A percentile compares a stretch with the other conserved stretches of the same genome.
Conservation (phyloP, 345 rosid genomes). For the Mallotus nudiflorus region DNA sequence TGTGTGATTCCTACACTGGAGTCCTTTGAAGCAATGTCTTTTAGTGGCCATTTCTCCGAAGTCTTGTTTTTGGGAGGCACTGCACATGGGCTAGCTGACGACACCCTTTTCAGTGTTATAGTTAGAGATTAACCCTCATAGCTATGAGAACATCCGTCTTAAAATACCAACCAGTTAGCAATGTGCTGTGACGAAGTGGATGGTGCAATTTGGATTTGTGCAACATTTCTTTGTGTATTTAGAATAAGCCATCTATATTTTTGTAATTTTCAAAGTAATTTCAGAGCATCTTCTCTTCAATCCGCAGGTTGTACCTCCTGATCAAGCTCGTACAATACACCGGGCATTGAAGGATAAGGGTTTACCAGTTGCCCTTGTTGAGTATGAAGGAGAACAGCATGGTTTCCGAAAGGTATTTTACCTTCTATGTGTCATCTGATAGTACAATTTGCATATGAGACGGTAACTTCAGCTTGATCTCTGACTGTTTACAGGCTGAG, state of each 20-base stretch:
- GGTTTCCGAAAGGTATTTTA: conserved; percentile 89
- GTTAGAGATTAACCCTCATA: too few species aligned
- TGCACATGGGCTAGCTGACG: too few species aligned
- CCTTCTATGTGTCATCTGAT: not conserved
- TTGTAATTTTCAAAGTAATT: not conserved
- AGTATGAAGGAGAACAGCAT: conserved; percentile 94
- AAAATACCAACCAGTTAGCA: not conserved
- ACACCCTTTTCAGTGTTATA: too few species aligned
- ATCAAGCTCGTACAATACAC: conserved; percentile 87
- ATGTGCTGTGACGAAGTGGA: not conserved
- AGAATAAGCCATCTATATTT: not conserved
- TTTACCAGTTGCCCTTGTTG: conserved; percentile 89
- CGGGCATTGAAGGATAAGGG: conserved; percentile 76
- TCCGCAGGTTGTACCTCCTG: conserved; percentile 83
- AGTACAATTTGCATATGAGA: not conserved
- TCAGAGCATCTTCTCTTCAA: not conserved
- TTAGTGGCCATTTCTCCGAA: too few species aligned
- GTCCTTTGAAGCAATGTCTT: too few species aligned
- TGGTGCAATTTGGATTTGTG: not conserved
- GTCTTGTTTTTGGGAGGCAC: too few species aligned
- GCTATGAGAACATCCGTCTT: too few species aligned
- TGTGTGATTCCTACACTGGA: too few species aligned
- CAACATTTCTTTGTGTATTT: not conserved
- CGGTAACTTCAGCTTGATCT: conserved; percentile 10
- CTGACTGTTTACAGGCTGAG: conserved; percentile 59